A percentile compares a stretch with the other conserved stretches of the same genome.
These are phyloP conservation scores for Pseudonitzschia multiseries DNA, from an alignment of 108 stramenopile genomes.

Conservation along the genomic window DNA sequence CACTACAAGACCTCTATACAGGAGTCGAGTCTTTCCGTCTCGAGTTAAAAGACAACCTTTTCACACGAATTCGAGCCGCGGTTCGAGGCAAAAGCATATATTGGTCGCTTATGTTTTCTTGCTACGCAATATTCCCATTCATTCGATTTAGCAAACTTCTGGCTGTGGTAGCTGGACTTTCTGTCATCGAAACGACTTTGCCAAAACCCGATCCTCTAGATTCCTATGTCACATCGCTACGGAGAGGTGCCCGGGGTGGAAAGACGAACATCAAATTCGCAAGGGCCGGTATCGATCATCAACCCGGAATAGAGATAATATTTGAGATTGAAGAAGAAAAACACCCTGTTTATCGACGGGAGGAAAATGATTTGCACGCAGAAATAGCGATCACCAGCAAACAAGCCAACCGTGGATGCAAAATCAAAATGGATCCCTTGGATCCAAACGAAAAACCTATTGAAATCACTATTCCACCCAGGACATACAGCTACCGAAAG, in stretches of 20 bases:
- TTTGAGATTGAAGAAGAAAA: conserved; percentile 62
- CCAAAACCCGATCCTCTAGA: conserved; percentile 43
- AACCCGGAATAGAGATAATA: conserved; percentile 49
- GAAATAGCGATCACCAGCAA: conserved; percentile 29
- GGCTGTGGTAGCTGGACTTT: conserved; percentile 35
- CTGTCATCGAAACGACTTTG: conserved; percentile 46
- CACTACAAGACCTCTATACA: conserved; percentile 55
- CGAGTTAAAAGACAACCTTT: conserved; percentile 41
- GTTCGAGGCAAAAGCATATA: conserved; percentile 5
- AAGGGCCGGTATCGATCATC: not conserved
- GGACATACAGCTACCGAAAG: conserved; percentile 5
- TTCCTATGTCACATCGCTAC: conserved; percentile 34
- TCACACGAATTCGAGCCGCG: conserved; percentile 38
- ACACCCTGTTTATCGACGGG: conserved; percentile 48
- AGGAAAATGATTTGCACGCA: conserved; percentile 64
- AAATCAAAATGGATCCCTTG: conserved; percentile 44
- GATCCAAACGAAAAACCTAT: conserved; percentile 37
- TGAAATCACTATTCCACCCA: conserved; percentile 36
- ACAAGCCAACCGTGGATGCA: conserved; percentile 57
- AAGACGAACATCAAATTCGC: conserved; percentile 50
- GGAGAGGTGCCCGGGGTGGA: conserved; percentile 58
- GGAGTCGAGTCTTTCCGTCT: conserved; percentile 41
- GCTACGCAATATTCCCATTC: conserved; percentile 39
- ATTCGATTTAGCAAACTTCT: conserved; percentile 48
- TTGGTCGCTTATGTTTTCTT: conserved; percentile 35